phyloP scores from a whole-genome alignment of 192 early-diverging fungal species.

The Diversispora epigaea region DNA sequence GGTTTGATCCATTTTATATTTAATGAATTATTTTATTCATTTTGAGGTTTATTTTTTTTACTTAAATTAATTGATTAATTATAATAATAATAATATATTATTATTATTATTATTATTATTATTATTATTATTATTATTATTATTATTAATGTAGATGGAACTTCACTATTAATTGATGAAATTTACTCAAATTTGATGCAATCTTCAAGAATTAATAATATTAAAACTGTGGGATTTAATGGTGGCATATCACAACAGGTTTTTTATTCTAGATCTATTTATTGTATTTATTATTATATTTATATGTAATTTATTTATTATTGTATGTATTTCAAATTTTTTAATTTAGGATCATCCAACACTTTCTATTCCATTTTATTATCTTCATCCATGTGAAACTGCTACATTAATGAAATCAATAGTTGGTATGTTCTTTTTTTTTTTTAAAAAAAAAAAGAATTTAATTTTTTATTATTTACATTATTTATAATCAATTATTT shows the following conservation, averaged over 20 bases:
- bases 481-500: no score
- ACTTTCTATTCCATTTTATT: slow-evolving; percentile 53
- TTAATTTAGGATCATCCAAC: slow-evolving; percentile 55
- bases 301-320: background rate
- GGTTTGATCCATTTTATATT: slow-evolving; percentile 32
- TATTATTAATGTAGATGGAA: slow-evolving; percentile 34
- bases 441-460: no score
- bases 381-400: slow-evolving; percentile 66
- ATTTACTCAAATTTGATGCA: slow-evolving; percentile 46
- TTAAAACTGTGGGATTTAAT: slow-evolving; percentile 38
- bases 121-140: background rate
- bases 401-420: slow-evolving; percentile 44
- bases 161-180: slow-evolving; percentile 41
- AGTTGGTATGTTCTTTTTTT: background rate
- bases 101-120: background rate
- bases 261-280: background rate
- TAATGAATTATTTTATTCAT: background rate
- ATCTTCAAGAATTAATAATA: slow-evolving; percentile 33
- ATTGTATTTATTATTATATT: background rate
- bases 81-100: no score
- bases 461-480: no score
- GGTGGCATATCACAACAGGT: slow-evolving; percentile 48
- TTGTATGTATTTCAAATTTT: no score
- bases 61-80: background rate
- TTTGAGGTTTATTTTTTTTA: background rate